phyloP scores from a whole-genome alignment of 257 asterid genomes.

The Solanum acaule region DNA sequence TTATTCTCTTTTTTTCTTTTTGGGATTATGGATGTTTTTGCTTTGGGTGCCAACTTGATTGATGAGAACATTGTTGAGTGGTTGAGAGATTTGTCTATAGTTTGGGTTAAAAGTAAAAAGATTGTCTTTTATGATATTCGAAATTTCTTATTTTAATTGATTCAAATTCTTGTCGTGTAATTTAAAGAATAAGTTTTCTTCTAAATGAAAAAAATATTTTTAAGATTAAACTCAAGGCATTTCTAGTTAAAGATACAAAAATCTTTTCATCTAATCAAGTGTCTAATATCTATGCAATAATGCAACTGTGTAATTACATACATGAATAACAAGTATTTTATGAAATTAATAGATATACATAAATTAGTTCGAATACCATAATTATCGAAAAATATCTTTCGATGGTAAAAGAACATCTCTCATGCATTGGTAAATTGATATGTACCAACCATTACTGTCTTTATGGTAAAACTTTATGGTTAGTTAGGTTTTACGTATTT shows the following conservation, averaged over 20 bases:
- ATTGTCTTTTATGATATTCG: neutral
- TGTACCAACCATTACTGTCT: neutral
- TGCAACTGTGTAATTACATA: neutral
- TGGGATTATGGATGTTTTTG: neutral
- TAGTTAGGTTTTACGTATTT: neutral
- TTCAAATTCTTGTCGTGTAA: neutral
- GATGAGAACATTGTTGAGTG: neutral
- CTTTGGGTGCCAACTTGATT: neutral
- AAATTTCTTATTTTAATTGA: neutral
- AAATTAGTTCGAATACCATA: neutral
- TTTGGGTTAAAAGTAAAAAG: neutral
- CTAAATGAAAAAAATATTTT: neutral
- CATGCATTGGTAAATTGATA: neutral
- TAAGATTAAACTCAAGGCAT: neutral
- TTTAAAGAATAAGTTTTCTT: fast-evolving
- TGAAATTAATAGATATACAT: neutral
- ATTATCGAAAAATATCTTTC: neutral
- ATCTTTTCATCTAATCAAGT: neutral
- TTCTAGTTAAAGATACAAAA: neutral
- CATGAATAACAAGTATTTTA: neutral
- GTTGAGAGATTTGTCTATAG: neutral
- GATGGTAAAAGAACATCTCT: neutral
- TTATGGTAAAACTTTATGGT: neutral
- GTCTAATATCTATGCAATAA: neutral
- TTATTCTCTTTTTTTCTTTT: neutral